phyloP scores from a whole-genome alignment of 2,329 filamentous ascomycete genomes.

The Alternaria solani region DNA sequence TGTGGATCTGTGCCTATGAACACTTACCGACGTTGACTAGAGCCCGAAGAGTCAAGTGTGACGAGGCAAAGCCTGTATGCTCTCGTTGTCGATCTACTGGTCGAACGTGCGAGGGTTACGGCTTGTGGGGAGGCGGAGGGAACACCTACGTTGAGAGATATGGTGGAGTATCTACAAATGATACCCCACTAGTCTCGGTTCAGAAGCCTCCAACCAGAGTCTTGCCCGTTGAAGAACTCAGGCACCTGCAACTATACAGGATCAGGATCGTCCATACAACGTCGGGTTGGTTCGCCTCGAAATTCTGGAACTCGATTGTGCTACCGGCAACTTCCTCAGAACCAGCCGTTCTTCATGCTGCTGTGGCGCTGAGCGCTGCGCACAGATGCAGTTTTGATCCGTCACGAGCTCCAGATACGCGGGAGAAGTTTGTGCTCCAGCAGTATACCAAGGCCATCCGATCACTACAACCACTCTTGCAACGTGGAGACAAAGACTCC shows the following conservation, averaged over 20 bases:
- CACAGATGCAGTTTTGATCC: conserved; percentile 31
- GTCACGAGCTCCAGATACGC: conserved; percentile 16
- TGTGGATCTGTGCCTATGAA: background rate
- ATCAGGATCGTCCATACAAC: conserved; percentile 3
- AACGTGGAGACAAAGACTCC: conserved; percentile 31
- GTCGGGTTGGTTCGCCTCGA: conserved; percentile 14
- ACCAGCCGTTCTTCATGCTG: conserved; percentile 54
- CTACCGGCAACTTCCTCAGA: conserved; percentile 52
- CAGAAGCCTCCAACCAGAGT: conserved; percentile 1
- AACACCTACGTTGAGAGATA: conserved; percentile 19
- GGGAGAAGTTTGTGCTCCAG: conserved; percentile 46
- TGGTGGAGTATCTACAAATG: background rate
- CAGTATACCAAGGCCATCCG: conserved; percentile 55
- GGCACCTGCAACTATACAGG: conserved; percentile 12
- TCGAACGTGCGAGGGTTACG: conserved; percentile 55
- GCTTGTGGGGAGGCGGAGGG: conserved; percentile 53
- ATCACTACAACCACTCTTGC: conserved; percentile 38
- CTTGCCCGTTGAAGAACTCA: conserved; percentile 2
- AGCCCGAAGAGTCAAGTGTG: conserved; percentile 44
- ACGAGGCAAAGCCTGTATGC: conserved; percentile 51
- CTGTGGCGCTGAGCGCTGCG: conserved; percentile 52
- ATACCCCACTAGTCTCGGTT: background rate
- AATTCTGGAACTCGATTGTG: conserved; percentile 53
- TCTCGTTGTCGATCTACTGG: conserved; percentile 48
- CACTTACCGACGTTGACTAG: conserved; percentile 17